Conservation (phyloP, 2,329 filamentous ascomycete species). For the Trichoderma sp. region DNA sequence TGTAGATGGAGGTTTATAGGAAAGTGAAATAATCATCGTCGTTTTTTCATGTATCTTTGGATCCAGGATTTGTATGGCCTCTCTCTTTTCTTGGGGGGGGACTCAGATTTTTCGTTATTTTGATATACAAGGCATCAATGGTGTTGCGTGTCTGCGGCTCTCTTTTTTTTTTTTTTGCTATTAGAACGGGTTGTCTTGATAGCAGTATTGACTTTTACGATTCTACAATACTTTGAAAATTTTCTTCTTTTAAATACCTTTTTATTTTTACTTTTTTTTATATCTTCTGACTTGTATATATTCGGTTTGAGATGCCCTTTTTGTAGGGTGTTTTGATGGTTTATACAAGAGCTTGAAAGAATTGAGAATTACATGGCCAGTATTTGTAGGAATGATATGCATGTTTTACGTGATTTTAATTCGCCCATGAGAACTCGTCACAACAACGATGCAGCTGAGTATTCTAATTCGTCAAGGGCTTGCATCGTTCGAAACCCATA, state of each 20-base stretch:
- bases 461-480: too few species aligned
- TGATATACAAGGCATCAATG: constrained; percentile 14
- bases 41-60: neutral
- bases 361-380: neutral
- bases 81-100: neutral
- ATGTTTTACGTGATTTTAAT: fast-evolving
- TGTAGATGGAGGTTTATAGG: constrained; percentile 12
- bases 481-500: neutral
- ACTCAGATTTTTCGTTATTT: neutral
- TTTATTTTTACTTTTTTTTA: neutral
- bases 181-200: constrained; percentile 6
- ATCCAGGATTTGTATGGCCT: constrained; percentile 8
- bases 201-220: constrained; percentile 18
- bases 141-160: neutral
- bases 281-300: neutral
- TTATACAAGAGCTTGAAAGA: neutral
- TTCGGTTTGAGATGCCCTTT: neutral
- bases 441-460: neutral
- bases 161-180: neutral
- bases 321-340: neutral
- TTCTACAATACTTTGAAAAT: neutral
- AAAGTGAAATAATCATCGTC: constrained; percentile 14
- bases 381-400: neutral
- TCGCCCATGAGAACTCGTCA: neutral
- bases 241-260: neutral